phyloP scores from a whole-genome alignment of 2,329 filamentous ascomycete species.

The Chlorencoelia australis region DNA sequence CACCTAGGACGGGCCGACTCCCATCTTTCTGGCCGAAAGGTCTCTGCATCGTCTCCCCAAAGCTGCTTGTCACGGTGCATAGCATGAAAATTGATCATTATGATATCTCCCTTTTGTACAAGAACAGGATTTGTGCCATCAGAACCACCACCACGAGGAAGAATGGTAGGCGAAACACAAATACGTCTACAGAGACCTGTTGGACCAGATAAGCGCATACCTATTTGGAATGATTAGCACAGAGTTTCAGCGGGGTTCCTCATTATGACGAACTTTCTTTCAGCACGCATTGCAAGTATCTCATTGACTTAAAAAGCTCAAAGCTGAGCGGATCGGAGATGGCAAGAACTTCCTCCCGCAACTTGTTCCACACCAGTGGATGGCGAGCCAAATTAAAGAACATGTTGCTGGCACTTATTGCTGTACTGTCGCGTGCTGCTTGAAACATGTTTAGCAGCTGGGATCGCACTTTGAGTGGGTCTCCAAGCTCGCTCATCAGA shows the following conservation, averaged over 20 bases:
- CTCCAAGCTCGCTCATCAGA: too few species aligned
- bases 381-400: not conserved
- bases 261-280: conserved; percentile 40
- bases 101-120: conserved; percentile 14
- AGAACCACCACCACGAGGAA: conserved; percentile 24
- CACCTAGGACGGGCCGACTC: conserved; percentile 30
- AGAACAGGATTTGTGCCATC: conserved; percentile 20
- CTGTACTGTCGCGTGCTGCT: conserved; percentile 46
- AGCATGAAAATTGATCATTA: conserved; percentile 13
- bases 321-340: conserved; percentile 36
- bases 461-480: conserved; percentile 27
- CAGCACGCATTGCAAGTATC: conserved; percentile 44
- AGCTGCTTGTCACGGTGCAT: conserved; percentile 31
- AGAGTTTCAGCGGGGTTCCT: not conserved
- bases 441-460: conserved; percentile 41
- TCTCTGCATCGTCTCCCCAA: conserved; percentile 29
- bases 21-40: conserved; percentile 31
- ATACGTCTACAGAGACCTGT: too few species aligned
- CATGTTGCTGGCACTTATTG: too few species aligned
- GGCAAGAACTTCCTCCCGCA: not conserved
- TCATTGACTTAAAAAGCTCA: conserved; percentile 39
- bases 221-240: too few species aligned
- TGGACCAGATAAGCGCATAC: too few species aligned
- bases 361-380: not conserved
- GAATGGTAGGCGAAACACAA: conserved; percentile 3